phyloP scores from a whole-genome alignment of 1,139 yeast genomes.

The Yamadazyma conglobata region DNA sequence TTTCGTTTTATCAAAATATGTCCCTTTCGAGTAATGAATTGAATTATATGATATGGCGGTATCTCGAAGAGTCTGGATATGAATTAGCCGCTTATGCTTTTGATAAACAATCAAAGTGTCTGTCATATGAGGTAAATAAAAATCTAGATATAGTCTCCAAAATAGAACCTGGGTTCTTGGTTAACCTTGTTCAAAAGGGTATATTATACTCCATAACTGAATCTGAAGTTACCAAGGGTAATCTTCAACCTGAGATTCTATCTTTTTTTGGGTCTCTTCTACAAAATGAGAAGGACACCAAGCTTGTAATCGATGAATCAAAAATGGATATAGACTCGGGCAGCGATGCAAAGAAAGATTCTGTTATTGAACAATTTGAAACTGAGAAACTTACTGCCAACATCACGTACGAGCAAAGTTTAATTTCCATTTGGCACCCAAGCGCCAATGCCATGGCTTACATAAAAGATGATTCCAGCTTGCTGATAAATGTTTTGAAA shows the following conservation, averaged over 20 bases:
- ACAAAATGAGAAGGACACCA: constrained; percentile 18
- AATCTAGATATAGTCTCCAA: constrained; percentile 49
- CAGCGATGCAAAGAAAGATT: constrained; percentile 5
- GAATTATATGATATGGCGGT: constrained; percentile 90
- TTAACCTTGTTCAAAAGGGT: constrained; percentile 81
- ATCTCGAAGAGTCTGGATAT: constrained; percentile 82
- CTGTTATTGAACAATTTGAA: constrained; percentile 13
- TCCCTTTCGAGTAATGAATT: constrained; percentile 80
- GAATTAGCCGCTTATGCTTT: constrained; percentile 81
- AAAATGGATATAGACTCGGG: constrained; percentile 6
- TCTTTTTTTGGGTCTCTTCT: constrained; percentile 32
- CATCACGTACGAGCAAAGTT: constrained; percentile 25
- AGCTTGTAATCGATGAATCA: constrained; percentile 2
- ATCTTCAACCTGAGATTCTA: constrained; percentile 17
- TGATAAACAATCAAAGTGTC: constrained; percentile 68
- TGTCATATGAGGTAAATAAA: constrained; percentile 48
- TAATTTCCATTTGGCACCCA: constrained; percentile 42
- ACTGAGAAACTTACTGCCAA: constrained; percentile 23
- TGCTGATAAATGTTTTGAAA: constrained; percentile 34
- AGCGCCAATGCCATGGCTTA: constrained; percentile 35
- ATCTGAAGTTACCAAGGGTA: constrained; percentile 18
- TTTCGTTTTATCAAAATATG: constrained; percentile 38
- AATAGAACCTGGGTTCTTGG: constrained; percentile 66
- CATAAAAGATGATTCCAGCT: constrained; percentile 33
- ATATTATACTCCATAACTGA: constrained; percentile 56